Percentiles rank a stretch among this genome's conserved stretches.
phyloP scores from a whole-genome alignment of 1,284 basidiomycete genomes.

The Ustilago loliicola region DNA sequence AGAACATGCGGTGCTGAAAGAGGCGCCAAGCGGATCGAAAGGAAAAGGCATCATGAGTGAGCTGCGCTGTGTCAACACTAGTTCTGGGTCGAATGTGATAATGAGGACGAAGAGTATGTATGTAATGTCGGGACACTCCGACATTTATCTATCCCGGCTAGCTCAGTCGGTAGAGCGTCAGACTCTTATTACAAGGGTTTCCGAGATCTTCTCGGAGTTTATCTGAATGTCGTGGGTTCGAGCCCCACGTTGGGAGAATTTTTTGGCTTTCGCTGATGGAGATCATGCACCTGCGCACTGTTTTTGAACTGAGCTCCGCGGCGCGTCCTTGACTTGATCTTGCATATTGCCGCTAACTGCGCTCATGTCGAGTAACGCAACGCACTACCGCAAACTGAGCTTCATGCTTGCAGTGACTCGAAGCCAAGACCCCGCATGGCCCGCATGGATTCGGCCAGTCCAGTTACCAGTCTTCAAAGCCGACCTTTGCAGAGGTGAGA shows the following conservation, averaged over 20 bases:
- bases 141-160: slow-evolving; percentile 65
- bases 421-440: background rate
- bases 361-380: background rate
- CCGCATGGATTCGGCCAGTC: no score
- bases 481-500: no score
- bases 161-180: slow-evolving; percentile 71
- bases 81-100: no score
- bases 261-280: slow-evolving; percentile 6
- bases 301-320: background rate
- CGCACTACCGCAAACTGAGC: background rate
- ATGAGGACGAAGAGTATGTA: background rate
- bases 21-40: no score
- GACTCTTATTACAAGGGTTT: slow-evolving; percentile 67
- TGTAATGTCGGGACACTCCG: background rate
- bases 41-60: no score
- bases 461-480: no score
- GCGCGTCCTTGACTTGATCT: background rate
- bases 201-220: slow-evolving; percentile 34
- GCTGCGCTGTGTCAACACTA: no score
- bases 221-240: slow-evolving; percentile 70
- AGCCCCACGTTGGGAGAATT: slow-evolving; percentile 68
- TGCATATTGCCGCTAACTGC: background rate
- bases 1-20: no score
- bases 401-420: background rate
- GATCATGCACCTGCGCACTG: no score